Base-by-base conservation (phyloP, 2,329 filamentous ascomycete species). In the Ophiostoma sp. region DNA sequence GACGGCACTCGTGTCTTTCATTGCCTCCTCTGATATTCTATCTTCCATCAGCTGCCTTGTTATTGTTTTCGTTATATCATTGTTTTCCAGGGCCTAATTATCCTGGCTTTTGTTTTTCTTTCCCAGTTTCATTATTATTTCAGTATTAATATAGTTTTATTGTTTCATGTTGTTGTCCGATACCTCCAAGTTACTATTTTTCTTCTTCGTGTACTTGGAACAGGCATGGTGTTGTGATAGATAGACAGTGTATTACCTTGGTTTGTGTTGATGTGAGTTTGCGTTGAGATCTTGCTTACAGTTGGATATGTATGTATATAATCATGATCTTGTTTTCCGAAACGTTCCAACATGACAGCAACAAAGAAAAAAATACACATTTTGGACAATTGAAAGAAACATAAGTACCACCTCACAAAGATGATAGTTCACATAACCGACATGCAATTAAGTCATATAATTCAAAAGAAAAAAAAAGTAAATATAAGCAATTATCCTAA, bases 401-500 rank as follows among this genome's bases (percentile, higher is more conserved):
- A 11, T 41, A 4, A 41, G 10, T 13, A 41, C 27, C 27, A 31
- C 27, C 3, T 31, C 1, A 31, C 27, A 31, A 31, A 31, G 27
- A 31, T 1, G 27, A 31, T 31, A 31, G 27, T 39, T 39, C 4
- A 2, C 8, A 39, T 39, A 39, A 11, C 10, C 10, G 13, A 39
- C 13, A 39, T 39, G 10, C 17, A 20, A 31, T 57, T 11, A 27
- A 57, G 7, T 23, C 4, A 15, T 8, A 33, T 3, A 10, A 23
- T 23, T 54, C 52, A 48, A 48, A 13, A 57, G 52, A 35, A 3
- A 62, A 15, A 62, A 33, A 31, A 35, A 6, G 13, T 31, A 27
- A 31, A 31, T 31, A 62, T 31, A 62, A 31, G 31, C 60, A 65
- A 35, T 69, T 65, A 65, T 36, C 20, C 31, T 41, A 41, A 41